These are phyloP conservation scores for Aspergillus brunneoviolaceus DNA, from an alignment of 2,329 filamentous ascomycete species.

Conservation along the genomic window DNA sequence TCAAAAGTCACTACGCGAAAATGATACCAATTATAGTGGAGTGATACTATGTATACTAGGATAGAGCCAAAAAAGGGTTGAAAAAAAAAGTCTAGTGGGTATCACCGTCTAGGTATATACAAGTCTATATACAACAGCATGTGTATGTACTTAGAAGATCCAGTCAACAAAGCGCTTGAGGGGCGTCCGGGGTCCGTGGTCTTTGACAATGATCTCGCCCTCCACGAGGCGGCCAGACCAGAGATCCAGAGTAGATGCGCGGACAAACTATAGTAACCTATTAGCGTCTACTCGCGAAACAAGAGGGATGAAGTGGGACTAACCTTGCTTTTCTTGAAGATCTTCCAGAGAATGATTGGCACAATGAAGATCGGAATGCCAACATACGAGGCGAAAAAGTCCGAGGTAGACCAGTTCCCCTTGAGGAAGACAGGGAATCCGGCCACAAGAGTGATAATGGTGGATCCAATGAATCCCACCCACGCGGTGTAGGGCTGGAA, in stretches of 20 bases:
- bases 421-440: conserved; percentile 58
- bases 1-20: background rate
- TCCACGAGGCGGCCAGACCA: conserved; percentile 34
- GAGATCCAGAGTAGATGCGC: conserved; percentile 29
- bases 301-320: conserved; percentile 12
- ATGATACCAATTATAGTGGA: no score
- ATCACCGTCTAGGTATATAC: conserved; percentile 16
- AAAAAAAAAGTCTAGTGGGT: conserved; percentile 15
- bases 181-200: conserved; percentile 18
- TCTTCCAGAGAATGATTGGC: conserved; percentile 46
- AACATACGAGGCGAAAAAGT: conserved; percentile 43
- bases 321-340: conserved; percentile 40
- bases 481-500: conserved; percentile 64
- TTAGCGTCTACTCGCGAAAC: background rate
- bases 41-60: background rate
- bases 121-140: conserved; percentile 19
- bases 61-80: background rate
- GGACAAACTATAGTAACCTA: conserved; percentile 20
- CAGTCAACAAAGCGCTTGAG: conserved; percentile 28
- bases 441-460: conserved; percentile 64
- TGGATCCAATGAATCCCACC: conserved; percentile 57
- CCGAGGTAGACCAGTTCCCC: conserved; percentile 32
- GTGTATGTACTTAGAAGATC: conserved; percentile 21
- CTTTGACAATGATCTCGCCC: conserved; percentile 25
- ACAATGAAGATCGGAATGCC: conserved; percentile 45